phyloP scores from a whole-genome alignment of 2,329 filamentous ascomycete genomes.

The Ophiosphaerella narmari region DNA sequence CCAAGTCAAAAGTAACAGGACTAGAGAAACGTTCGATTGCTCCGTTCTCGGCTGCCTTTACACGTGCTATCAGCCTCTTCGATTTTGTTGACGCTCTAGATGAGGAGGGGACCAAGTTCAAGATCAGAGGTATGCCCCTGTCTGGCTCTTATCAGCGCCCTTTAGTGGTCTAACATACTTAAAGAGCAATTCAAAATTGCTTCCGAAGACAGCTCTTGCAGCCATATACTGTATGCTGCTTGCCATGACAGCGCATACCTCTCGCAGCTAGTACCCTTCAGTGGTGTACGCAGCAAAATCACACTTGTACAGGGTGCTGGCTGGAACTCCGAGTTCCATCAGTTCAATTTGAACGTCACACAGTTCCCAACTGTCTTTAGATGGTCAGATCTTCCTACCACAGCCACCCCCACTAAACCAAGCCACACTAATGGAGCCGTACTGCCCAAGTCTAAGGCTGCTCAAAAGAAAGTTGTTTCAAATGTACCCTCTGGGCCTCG shows the following conservation, averaged over 20 bases:
- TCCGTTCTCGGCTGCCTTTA: slow-evolving; percentile 62
- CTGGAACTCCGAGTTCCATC: slow-evolving; percentile 59
- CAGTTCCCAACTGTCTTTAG: slow-evolving; percentile 61
- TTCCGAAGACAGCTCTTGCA: slow-evolving; percentile 64
- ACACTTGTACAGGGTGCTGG: slow-evolving; percentile 60
- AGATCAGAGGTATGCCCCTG: slow-evolving; percentile 56
- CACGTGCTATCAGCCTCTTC: slow-evolving; percentile 60
- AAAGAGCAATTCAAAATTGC: slow-evolving; percentile 54
- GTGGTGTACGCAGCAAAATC: slow-evolving; percentile 55
- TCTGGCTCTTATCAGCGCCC: neutral
- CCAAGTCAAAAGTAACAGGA: slow-evolving; percentile 55
- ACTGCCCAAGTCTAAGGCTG: slow-evolving; percentile 4
- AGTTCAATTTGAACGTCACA: slow-evolving; percentile 56
- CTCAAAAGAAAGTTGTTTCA: slow-evolving; percentile 2
- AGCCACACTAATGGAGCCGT: neutral
- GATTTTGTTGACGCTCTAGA: slow-evolving; percentile 67
- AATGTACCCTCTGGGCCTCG: neutral
- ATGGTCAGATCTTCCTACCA: slow-evolving; percentile 26
- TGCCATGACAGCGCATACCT: slow-evolving; percentile 66
- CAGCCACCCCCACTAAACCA: slow-evolving; percentile 6
- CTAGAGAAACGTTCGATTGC: slow-evolving; percentile 61
- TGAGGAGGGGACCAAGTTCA: slow-evolving; percentile 64
- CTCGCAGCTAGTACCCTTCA: slow-evolving; percentile 60
- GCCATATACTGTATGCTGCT: slow-evolving; percentile 66
- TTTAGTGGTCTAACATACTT: slow-evolving; percentile 5